These are phyloP conservation scores for Berkeleyomyces rouxiae DNA, from an alignment of 2,329 filamentous ascomycete species.

Conservation along the genomic window DNA sequence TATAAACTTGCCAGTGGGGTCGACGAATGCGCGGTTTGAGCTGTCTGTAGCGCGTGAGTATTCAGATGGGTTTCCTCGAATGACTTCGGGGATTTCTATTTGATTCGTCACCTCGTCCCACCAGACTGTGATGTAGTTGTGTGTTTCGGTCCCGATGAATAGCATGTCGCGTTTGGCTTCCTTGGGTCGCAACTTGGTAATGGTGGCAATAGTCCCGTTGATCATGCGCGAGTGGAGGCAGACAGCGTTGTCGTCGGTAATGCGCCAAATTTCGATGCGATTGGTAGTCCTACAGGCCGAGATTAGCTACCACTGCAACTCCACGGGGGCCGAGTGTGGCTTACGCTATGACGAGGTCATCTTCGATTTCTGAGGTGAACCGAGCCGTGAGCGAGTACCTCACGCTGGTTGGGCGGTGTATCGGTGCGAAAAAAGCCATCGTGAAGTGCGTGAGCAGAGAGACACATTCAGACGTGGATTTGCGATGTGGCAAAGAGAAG, in stretches of 20 bases:
- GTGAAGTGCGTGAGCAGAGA: not conserved
- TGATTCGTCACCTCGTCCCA: constrained; percentile 50
- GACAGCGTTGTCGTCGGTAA: constrained; percentile 44
- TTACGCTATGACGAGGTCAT: constrained; percentile 79
- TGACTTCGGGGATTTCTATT: constrained; percentile 34
- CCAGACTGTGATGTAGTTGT: constrained; percentile 75
- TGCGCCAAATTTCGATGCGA: constrained; percentile 66
- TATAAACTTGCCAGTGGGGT: constrained; percentile 53
- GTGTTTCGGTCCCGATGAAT: constrained; percentile 80
- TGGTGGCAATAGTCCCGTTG: constrained; percentile 74
- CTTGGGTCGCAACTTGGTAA: constrained; percentile 62
- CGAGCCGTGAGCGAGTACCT: constrained; percentile 71
- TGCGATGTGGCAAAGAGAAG: not conserved
- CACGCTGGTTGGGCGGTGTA: constrained; percentile 82
- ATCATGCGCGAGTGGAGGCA: constrained; percentile 54
- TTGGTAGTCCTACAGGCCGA: constrained; percentile 52
- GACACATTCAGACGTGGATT: not conserved
- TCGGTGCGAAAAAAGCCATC: constrained; percentile 92
- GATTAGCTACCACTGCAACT: constrained; percentile 18
- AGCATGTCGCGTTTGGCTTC: constrained; percentile 65
- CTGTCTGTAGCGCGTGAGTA: constrained; percentile 64
- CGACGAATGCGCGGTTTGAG: constrained; percentile 66
- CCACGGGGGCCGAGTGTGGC: constrained; percentile 20
- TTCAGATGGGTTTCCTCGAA: constrained; percentile 38
- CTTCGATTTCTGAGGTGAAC: constrained; percentile 56